phyloP scores from a whole-genome alignment of 768 basidiomycete species.

The Peribolospora kevripleyi region DNA sequence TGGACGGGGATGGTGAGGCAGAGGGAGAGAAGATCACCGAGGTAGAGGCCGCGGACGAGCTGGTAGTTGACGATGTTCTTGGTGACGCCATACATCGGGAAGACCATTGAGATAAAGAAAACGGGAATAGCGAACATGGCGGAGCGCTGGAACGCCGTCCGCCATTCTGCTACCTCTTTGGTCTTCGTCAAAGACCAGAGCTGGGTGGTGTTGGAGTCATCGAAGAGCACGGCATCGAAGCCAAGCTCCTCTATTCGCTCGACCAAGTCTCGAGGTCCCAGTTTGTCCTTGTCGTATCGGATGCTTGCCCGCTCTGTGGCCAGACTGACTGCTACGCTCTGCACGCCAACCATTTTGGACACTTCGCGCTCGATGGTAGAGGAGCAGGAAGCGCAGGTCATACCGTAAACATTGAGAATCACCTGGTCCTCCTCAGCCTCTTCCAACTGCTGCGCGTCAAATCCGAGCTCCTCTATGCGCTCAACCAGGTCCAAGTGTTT shows the following conservation, averaged over 20 bases:
- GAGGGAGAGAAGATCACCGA: constrained; percentile 55
- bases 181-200: constrained; percentile 60
- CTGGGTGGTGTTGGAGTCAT: constrained; percentile 59
- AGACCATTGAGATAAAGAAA: constrained; percentile 73
- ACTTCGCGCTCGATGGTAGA: constrained; percentile 38
- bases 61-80: constrained; percentile 28
- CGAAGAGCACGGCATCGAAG: constrained; percentile 64
- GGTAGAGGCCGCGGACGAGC: constrained; percentile 42
- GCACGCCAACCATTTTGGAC: constrained; percentile 44
- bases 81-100: constrained; percentile 40
- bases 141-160: constrained; percentile 46
- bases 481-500: constrained; percentile 62
- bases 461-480: constrained; percentile 64
- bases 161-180: constrained; percentile 84
- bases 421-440: too few species aligned
- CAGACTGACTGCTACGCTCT: constrained; percentile 44
- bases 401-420: background rate
- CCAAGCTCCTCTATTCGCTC: constrained; percentile 69
- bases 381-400: constrained; percentile 6
- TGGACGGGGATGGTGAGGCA: constrained; percentile 71
- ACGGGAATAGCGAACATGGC: constrained; percentile 69
- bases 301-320: constrained; percentile 47
- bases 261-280: constrained; percentile 68
- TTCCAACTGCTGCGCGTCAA: constrained; percentile 31
- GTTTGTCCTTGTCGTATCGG: constrained; percentile 43